A percentile compares a stretch with the other conserved stretches of the same genome.
Evolutionary conservation across 2,329 filamentous ascomycete species (phyloP).

Genomic region (Ramularia collo-cygni): DNA sequence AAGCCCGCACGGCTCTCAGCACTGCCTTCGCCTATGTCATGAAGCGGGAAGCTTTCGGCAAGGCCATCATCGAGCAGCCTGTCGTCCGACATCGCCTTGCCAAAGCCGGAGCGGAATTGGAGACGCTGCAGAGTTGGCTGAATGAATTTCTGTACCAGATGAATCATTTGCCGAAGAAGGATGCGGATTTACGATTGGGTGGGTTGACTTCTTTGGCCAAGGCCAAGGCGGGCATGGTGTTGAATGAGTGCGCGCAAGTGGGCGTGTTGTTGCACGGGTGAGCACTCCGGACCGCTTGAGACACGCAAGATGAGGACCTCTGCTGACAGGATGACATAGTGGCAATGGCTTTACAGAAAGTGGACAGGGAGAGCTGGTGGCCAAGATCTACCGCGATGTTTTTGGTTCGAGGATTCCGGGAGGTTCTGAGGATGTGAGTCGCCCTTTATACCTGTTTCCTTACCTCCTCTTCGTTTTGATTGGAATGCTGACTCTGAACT

Average conservation of each 20-base stretch:
- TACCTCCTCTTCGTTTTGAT: too few relatives aligned
- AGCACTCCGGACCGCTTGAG: neutral
- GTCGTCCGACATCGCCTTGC: conserved; percentile 64
- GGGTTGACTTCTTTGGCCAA: conserved; percentile 67
- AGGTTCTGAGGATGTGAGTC: conserved; percentile 56
- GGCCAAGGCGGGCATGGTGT: conserved; percentile 62
- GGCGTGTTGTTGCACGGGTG: conserved; percentile 62
- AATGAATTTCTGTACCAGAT: conserved; percentile 63
- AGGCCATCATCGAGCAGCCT: conserved; percentile 62
- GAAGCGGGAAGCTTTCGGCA: conserved; percentile 60
- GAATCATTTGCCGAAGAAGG: conserved; percentile 50
- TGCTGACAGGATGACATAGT: conserved; percentile 1
- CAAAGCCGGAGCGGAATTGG: conserved; percentile 59
- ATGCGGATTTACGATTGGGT: conserved; percentile 56
- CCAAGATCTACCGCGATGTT: conserved; percentile 46
- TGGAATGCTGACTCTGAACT: too few relatives aligned
- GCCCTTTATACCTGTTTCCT: too few relatives aligned
- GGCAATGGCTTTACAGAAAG: conserved; percentile 64
- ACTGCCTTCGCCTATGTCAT: conserved; percentile 56
- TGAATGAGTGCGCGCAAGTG: conserved; percentile 62
- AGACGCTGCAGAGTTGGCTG: conserved; percentile 64
- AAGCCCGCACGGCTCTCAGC: conserved; percentile 53
- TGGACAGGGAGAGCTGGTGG: conserved; percentile 62
- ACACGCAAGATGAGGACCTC: too few relatives aligned
- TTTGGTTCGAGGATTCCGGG: conserved; percentile 34